phyloP scores from a whole-genome alignment of 805 yeast species.

The Candida arabinofermentans region DNA sequence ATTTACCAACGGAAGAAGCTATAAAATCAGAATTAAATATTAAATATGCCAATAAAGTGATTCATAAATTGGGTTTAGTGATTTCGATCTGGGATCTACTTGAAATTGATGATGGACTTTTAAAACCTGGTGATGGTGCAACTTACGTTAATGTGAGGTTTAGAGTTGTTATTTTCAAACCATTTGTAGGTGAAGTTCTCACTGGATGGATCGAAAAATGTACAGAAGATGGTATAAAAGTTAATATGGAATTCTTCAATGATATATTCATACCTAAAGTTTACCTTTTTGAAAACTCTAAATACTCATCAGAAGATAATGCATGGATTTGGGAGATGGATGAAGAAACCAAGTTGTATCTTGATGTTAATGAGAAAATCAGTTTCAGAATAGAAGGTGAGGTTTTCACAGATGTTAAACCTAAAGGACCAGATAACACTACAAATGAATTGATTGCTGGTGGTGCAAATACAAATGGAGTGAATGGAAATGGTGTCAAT shows the following conservation, averaged over 20 bases:
- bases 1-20: constrained; percentile 66
- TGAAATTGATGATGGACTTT: constrained; percentile 79
- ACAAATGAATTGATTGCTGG: constrained; percentile 25
- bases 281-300: constrained; percentile 62
- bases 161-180: constrained; percentile 80
- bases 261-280: constrained; percentile 87
- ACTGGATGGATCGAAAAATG: constrained; percentile 93
- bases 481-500: constrained; percentile 21
- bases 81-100: constrained; percentile 80
- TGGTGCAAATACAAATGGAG: constrained; percentile 18
- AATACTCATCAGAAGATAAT: constrained; percentile 56
- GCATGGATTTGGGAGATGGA: constrained; percentile 92
- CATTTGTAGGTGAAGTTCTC: constrained; percentile 89
- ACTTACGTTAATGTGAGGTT: constrained; percentile 71
- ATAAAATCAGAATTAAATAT: constrained; percentile 75
- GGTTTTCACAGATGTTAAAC: constrained; percentile 77
- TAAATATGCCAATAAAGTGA: constrained; percentile 82
- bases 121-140: constrained; percentile 94
- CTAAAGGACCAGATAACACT: constrained; percentile 61
- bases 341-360: constrained; percentile 69
- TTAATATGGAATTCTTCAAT: constrained; percentile 82
- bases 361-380: constrained; percentile 89
- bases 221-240: constrained; percentile 80
- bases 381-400: constrained; percentile 91
- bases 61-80: constrained; percentile 81